Conservation (phyloP, 2,329 filamentous ascomycete species). For the Ascochyta lentis region DNA sequence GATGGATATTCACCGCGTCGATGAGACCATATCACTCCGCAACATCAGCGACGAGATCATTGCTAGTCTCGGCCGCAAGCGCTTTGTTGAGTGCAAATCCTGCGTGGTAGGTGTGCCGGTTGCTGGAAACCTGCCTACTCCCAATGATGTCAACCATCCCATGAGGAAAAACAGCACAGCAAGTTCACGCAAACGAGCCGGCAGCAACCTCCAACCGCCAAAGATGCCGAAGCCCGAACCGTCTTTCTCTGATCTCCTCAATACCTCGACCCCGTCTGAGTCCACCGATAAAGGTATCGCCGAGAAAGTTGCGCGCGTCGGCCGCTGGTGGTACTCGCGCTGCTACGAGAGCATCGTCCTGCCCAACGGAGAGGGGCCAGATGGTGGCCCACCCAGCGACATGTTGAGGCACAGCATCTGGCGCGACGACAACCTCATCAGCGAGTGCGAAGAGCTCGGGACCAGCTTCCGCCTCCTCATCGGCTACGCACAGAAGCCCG, state of each 20-base stretch:
- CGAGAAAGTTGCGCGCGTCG: conserved; percentile 89
- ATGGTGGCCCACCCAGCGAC: conserved; percentile 41
- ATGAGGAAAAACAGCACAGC: conserved; percentile 41
- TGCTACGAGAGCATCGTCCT: conserved; percentile 80
- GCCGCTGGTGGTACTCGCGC: conserved; percentile 93
- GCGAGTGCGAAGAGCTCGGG: conserved; percentile 84
- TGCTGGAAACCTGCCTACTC: conserved; percentile 55
- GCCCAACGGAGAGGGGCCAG: conserved; percentile 42
- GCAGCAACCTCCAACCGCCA: conserved; percentile 12
- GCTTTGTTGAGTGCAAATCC: conserved; percentile 75
- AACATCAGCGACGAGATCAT: conserved; percentile 64
- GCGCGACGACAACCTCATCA: conserved; percentile 74
- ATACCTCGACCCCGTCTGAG: conserved; percentile 40
- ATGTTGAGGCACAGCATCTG: conserved; percentile 72
- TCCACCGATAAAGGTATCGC: conserved; percentile 81
- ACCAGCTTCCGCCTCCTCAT: conserved; percentile 91
- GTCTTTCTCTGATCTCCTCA: conserved; percentile 48
- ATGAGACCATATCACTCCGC: conserved; percentile 66
- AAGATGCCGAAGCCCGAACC: conserved; percentile 40
- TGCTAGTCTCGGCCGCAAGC: conserved; percentile 69
- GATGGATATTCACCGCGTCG: conserved; percentile 68
- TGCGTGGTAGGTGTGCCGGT: conserved; percentile 81
- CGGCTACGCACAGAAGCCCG: conserved; percentile 85
- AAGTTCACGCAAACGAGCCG: conserved; percentile 25
- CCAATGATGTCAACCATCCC: conserved; percentile 32